phyloP scores from a whole-genome alignment of 129 eudicot species.

The Artemisia argyi region DNA sequence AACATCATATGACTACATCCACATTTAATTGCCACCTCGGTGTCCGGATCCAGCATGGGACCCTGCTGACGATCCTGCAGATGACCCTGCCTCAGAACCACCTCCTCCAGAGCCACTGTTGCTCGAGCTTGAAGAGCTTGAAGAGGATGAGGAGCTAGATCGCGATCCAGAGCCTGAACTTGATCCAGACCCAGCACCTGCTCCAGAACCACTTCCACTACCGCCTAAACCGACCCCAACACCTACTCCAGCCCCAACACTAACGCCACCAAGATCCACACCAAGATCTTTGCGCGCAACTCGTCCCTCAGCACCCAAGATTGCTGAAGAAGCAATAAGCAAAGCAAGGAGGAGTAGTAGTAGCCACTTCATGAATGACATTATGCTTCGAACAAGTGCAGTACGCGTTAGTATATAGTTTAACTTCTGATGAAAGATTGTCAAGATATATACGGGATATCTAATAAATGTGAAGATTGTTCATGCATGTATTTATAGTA shows the following conservation, averaged over 20 bases:
- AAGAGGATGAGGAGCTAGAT: slow-evolving; percentile 39
- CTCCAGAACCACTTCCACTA: slow-evolving; percentile 50
- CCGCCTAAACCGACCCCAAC: slow-evolving; percentile 65
- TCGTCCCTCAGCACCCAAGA: slow-evolving; percentile 33
- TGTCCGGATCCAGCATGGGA: slow-evolving; percentile 46
- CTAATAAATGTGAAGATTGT: slow-evolving; percentile 19
- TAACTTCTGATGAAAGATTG: slow-evolving; percentile 10
- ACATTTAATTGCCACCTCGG: slow-evolving; percentile 30
- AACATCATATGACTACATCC: neutral
- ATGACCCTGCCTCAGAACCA: slow-evolving; percentile 59
- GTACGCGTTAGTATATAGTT: neutral
- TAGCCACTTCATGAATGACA: slow-evolving; percentile 29
- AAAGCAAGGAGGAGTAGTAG: slow-evolving; percentile 28
- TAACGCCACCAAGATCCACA: slow-evolving; percentile 51
- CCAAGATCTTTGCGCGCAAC: slow-evolving; percentile 64
- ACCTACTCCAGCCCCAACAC: slow-evolving; percentile 60
- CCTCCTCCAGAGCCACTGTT: slow-evolving; percentile 44
- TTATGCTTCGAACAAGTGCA: slow-evolving; percentile 17
- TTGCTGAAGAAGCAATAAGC: slow-evolving; percentile 37
- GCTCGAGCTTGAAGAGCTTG: slow-evolving; percentile 50
- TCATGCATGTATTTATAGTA: slow-evolving; percentile 26
- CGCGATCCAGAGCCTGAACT: slow-evolving; percentile 56
- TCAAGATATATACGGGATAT: slow-evolving; percentile 8
- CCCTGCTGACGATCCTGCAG: slow-evolving; percentile 46
- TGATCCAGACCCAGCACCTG: slow-evolving; percentile 61